These are phyloP conservation scores for Saturnispora diversa DNA, from an alignment of 805 yeast genomes.

Conservation along the genomic window DNA sequence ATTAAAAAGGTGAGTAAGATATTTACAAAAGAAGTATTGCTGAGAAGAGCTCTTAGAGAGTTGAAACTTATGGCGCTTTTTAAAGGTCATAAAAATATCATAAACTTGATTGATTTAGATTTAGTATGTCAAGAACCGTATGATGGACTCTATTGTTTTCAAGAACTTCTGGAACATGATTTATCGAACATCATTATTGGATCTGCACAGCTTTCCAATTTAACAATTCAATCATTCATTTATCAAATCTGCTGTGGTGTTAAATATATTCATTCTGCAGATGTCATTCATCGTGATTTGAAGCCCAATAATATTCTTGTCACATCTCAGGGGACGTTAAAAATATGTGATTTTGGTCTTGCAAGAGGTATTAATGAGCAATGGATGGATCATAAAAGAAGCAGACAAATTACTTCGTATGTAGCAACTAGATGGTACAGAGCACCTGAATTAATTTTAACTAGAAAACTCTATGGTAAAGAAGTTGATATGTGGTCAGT, in stretches of 20 bases:
- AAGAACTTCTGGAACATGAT: slow-evolving; percentile 78
- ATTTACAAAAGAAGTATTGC: slow-evolving; percentile 54
- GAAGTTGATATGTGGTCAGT: slow-evolving; percentile 88
- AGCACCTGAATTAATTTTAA: slow-evolving; percentile 80
- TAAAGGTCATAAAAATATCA: slow-evolving; percentile 79
- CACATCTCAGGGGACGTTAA: slow-evolving; percentile 61
- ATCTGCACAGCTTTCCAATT: slow-evolving; percentile 69
- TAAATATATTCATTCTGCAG: slow-evolving; percentile 85
- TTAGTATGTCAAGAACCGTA: slow-evolving; percentile 56
- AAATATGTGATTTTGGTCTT: slow-evolving; percentile 90
- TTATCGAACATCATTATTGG: slow-evolving; percentile 75
- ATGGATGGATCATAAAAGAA: slow-evolving; percentile 18
- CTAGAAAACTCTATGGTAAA: slow-evolving; percentile 51
- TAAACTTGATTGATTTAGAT: slow-evolving; percentile 67
- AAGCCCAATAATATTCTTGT: slow-evolving; percentile 88
- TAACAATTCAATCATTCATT: slow-evolving; percentile 65
- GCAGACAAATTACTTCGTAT: slow-evolving; percentile 53
- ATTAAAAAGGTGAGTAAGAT: slow-evolving; percentile 74
- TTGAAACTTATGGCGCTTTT: slow-evolving; percentile 72
- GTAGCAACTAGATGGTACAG: slow-evolving; percentile 96
- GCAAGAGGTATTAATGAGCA: slow-evolving; percentile 60
- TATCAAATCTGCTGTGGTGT: slow-evolving; percentile 83
- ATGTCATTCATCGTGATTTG: slow-evolving; percentile 84
- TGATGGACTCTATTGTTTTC: slow-evolving; percentile 84
- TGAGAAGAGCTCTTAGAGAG: slow-evolving; percentile 80